phyloP scores from a whole-genome alignment of 2,329 filamentous ascomycete genomes.

The Davidsoniella neocaledoniae region DNA sequence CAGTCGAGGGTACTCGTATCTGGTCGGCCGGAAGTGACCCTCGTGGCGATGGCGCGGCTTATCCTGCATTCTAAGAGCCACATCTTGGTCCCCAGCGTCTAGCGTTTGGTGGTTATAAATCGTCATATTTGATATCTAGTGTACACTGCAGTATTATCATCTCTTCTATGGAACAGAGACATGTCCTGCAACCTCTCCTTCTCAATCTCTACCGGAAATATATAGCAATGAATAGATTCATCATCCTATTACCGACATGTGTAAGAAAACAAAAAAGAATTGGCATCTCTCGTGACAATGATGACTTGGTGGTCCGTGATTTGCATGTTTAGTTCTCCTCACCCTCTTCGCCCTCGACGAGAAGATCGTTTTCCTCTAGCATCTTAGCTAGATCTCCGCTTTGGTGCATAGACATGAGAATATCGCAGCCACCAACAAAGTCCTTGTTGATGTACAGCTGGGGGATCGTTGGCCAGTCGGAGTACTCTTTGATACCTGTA shows the following conservation, averaged over 20 bases:
- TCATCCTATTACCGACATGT: too few species aligned
- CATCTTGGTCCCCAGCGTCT: background rate
- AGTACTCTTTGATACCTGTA: conserved; percentile 93
- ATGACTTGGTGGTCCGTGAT: too few species aligned
- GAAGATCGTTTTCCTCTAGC: conserved; percentile 79
- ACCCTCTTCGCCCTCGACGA: conserved; percentile 37
- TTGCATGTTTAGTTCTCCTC: conserved; percentile 17
- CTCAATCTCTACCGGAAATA: background rate
- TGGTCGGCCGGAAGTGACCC: conserved; percentile 84
- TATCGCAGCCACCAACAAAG: conserved; percentile 95
- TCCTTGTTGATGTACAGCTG: conserved; percentile 92
- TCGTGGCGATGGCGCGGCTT: conserved; percentile 63
- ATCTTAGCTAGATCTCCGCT: conserved; percentile 84
- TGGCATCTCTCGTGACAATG: too few species aligned
- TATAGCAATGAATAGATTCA: too few species aligned
- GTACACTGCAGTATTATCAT: conserved; percentile 15
- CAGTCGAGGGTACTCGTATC: conserved; percentile 47
- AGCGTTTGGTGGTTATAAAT: background rate
- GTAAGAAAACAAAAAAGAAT: too few species aligned
- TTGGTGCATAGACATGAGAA: conserved; percentile 92
- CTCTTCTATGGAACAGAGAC: too few species aligned
- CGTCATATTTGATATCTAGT: conserved; percentile 5
- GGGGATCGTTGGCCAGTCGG: conserved; percentile 96
- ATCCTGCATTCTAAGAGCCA: conserved; percentile 24
- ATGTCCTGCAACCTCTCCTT: conserved; percentile 16